Evolutionary conservation across 2,329 filamentous ascomycete species (phyloP), one percentile per base, ranked within the genome.

Genomic region (Fonsecaea multimorphosa): DNA sequence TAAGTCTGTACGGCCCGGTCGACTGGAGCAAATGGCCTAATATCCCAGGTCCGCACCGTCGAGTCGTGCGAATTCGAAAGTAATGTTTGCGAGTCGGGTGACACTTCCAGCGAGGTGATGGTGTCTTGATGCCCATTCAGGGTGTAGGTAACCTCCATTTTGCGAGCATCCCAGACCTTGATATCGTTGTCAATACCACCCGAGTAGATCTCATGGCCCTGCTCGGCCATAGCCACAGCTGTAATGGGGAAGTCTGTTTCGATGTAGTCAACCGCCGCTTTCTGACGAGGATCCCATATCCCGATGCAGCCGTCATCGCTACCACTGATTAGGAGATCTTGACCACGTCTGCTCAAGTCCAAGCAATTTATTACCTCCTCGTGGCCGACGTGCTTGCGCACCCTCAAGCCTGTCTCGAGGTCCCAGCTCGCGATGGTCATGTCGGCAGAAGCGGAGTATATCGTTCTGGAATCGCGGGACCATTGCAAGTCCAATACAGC

Each of bases 131-230:
- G 95, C 0, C 95, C 95, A 12, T 91, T 79, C 84, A 99, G 89
- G 1, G 90, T 90, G 78, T 98, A 97, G 5, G 92, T 88, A 2
- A 96, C 86, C 6, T 90, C 86, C 78, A 96, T 93, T 82, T 97
- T 98, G 71, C 95, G 88, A 74, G 98, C 81, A 78, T 99, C 95
- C 94, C 95, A 99, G 22, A 96, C 93, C 73, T 93, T 92, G 76
- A 99, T 96, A 73, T 96, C 93, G 75, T 98, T 97, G 80, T 98
- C 95, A 72, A 99, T 97, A 24, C 93, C 91, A 54, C 94, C 94
- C 6, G 91, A 91, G 78, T 95, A 99, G 29, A 99, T 87, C 80
- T 98, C 95, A 76, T 97, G 97, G 19, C 95, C 95, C 1, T 94
- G 93, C 76, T 97, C 93, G 0, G 93, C 90, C n/a, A 98, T 83